These are phyloP conservation scores for Auriscalpium vulgare DNA, from an alignment of 768 basidiomycete species.

Conservation along the genomic window DNA sequence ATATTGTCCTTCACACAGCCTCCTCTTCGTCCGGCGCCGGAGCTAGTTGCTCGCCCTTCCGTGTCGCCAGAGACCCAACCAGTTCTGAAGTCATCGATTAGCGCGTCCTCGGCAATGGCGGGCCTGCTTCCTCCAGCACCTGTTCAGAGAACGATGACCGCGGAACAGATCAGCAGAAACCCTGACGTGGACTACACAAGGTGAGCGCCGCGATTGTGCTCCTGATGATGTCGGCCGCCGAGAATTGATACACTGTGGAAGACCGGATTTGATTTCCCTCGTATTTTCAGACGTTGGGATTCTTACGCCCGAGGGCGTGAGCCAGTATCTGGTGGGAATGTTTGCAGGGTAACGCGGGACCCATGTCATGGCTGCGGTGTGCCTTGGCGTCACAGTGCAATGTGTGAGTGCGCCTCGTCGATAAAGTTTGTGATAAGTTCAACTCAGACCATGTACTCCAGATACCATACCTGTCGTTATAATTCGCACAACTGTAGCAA, in stretches of 20 bases:
- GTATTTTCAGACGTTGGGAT: constrained; percentile 94
- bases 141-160: constrained; percentile 51
- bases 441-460: constrained; percentile 13
- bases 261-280: constrained; percentile 88
- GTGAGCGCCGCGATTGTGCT: constrained; percentile 28
- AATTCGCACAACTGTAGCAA: neutral
- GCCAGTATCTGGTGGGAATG: constrained; percentile 93
- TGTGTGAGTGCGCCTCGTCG: constrained; percentile 4
- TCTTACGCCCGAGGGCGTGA: constrained; percentile 86
- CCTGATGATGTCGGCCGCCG: neutral
- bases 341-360: constrained; percentile 55
- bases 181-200: constrained; percentile 94
- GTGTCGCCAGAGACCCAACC: neutral
- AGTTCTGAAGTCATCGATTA: neutral
- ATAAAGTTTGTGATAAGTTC: constrained; percentile 34
- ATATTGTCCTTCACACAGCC: constrained; percentile 62
- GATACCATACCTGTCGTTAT: neutral
- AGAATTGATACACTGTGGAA: constrained; percentile 18
- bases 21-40: constrained; percentile 10
- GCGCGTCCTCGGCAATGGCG: constrained; percentile 13
- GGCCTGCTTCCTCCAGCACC: constrained; percentile 16
- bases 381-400: neutral
- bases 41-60: neutral
- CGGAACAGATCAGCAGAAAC: constrained; percentile 74
- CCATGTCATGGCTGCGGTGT: neutral